Conservation (phyloP, 192 early-diverging fungal genomes). For the Entomortierella lignicola region DNA sequence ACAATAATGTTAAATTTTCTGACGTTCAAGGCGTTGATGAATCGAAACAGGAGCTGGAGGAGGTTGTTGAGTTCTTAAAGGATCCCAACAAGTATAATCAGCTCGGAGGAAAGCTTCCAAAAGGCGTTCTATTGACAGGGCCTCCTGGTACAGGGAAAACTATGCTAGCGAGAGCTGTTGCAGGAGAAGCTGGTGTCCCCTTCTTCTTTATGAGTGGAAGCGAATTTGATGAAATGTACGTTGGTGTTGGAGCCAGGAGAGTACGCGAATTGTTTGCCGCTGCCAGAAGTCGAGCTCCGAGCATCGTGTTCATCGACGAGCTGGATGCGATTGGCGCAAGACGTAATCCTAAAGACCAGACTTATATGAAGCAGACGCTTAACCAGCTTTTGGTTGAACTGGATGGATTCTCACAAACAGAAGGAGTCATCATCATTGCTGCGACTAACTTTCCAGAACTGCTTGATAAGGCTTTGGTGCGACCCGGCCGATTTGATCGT, state of each 20-base stretch:
- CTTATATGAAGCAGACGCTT: conserved; percentile 97
- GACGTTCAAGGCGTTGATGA: conserved; percentile 99
- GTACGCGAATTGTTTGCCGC: conserved; percentile 90
- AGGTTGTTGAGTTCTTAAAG: conserved; percentile 95
- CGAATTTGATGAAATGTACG: conserved; percentile 99
- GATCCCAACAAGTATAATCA: conserved; percentile 92
- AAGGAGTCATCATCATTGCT: conserved; percentile 98
- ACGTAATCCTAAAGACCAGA: conserved; percentile 92
- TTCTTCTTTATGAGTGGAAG: conserved; percentile 99
- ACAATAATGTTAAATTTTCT: conserved; percentile 82
- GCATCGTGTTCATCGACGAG: conserved; percentile 99
- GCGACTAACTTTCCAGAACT: conserved; percentile 99
- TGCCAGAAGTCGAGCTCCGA: conserved; percentile 80
- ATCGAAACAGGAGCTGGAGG: conserved; percentile 96
- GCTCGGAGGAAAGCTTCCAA: conserved; percentile 94
- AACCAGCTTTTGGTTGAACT: conserved; percentile 99
- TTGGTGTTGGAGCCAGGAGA: conserved; percentile 92
- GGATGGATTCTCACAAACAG: conserved; percentile 96
- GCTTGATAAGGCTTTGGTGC: conserved; percentile 95
- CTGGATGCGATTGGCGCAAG: conserved; percentile 98
- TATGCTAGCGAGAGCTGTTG: conserved; percentile 94
- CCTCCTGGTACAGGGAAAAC: conserved; percentile 99
- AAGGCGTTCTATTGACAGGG: conserved; percentile 89
- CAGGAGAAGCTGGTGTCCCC: conserved; percentile 97
- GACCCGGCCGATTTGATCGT: conserved; percentile 98